These are phyloP conservation scores for Saturnispora ahearnii DNA, from an alignment of 805 yeast species.

Conservation along the genomic window DNA sequence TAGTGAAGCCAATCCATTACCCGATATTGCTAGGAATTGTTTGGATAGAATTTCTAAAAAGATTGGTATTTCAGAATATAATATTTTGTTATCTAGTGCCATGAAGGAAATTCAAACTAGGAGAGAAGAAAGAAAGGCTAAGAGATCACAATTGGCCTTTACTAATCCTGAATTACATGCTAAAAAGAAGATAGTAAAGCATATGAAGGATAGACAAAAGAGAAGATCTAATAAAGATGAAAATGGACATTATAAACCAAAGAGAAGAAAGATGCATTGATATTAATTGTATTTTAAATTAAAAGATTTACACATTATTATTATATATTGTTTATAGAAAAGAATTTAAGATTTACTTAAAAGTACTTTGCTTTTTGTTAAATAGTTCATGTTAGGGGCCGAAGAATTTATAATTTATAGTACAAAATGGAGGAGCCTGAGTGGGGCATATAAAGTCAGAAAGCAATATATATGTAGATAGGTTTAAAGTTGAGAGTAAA, in stretches of 20 bases:
- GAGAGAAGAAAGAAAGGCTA: slow-evolving; percentile 68
- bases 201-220: slow-evolving; percentile 66
- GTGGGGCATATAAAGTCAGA: too few species aligned
- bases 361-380: not conserved
- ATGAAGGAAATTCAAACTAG: slow-evolving; percentile 48
- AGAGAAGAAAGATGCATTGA: slow-evolving; percentile 35
- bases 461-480: not conserved
- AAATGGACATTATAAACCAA: slow-evolving; percentile 63
- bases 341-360: not conserved
- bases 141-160: slow-evolving; percentile 66
- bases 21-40: slow-evolving; percentile 49
- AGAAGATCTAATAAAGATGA: slow-evolving; percentile 68
- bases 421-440: not conserved
- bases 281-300: not conserved
- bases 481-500: slow-evolving; percentile 1
- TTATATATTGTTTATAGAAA: not conserved
- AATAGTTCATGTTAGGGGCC: not conserved
- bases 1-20: slow-evolving; percentile 40
- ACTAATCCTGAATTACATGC: slow-evolving; percentile 80
- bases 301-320: too few species aligned
- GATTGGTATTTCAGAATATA: slow-evolving; percentile 64
- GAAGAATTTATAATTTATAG: not conserved
- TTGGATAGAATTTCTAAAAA: slow-evolving; percentile 55
- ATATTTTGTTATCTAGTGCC: slow-evolving; percentile 53
- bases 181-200: slow-evolving; percentile 64